Base-by-base conservation (phyloP, 2,329 filamentous ascomycete species). In the Scorias spongiosa region DNA sequence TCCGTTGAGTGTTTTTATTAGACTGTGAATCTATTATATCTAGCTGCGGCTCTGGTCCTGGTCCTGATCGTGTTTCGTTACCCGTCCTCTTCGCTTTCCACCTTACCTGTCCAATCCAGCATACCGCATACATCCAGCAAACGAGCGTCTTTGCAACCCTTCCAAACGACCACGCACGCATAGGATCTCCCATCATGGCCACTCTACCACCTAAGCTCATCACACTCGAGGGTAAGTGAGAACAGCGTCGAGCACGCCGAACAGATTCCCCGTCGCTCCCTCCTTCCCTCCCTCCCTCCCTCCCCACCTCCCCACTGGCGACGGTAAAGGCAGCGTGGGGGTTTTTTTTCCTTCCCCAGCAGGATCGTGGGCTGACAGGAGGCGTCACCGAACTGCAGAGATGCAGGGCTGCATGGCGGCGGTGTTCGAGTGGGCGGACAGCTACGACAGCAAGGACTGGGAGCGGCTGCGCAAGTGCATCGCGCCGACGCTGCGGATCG, bases 401-500 rank as follows among this genome's bases (percentile, higher is more conserved):
- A 60, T 59, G 55, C 58, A 60, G 55, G 58, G 57, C 52, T 62
- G 59, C 57, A 61, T 61, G 58, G 55, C 56, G 49, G 58, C 57
- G 51, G 63, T 68, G 52, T 78, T 74, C 59, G 72, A 78, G 55
- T 80, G 76, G 76, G 75, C 74, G 45, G 75, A 78, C 58, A 75
- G 71, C 65, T 79, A 80, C 61, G 76, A 80, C 60, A 70, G 69
- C 59, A 81, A 81, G 62, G 74, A 80, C 63, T 80, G 76, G 75
- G 65, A 68, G 11, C 70, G 75, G 42, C 68, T 80, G 26, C 57
- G 65, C 51, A 73, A 70, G 49, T 75, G 72, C 65, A 77, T 83
- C 51, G 78, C 78, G 2, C 78, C 78, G 1, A 77, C 71, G 40
- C 49, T 57, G 28, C 59, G 80, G 70, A 72, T 86, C 54, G 82